Evolutionary conservation across 1,284 basidiomycete species (phyloP).

Genomic region (Tylopilus sp.): DNA sequence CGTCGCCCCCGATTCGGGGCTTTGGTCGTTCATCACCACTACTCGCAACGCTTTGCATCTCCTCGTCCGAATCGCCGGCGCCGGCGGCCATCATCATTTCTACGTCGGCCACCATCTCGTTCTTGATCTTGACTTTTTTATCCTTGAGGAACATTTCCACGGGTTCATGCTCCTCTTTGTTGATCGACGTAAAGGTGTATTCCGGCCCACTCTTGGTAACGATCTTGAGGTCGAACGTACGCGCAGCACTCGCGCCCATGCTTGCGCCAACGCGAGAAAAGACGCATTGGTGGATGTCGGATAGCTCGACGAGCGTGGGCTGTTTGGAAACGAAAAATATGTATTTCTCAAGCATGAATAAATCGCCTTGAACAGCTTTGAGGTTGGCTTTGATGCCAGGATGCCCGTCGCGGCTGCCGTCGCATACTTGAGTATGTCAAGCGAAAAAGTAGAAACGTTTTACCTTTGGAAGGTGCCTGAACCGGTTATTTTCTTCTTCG

Average conservation of each 20-base stretch:
- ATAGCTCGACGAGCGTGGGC: slow-evolving; percentile 87
- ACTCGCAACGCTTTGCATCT: slow-evolving; percentile 76
- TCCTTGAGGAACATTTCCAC: slow-evolving; percentile 83
- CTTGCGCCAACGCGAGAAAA: slow-evolving; percentile 95
- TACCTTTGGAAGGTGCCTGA: slow-evolving; percentile 84
- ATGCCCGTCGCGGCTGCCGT: slow-evolving; percentile 62
- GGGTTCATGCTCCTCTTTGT: slow-evolving; percentile 90
- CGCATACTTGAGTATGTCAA: background rate
- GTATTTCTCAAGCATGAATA: slow-evolving; percentile 97
- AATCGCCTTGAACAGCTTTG: slow-evolving; percentile 94
- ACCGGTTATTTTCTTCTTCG: slow-evolving; percentile 86
- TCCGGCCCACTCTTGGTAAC: slow-evolving; percentile 79
- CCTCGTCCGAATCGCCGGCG: slow-evolving; percentile 75
- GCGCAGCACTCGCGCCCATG: slow-evolving; percentile 74
- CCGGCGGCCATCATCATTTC: slow-evolving; percentile 67
- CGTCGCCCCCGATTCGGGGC: slow-evolving; percentile 49
- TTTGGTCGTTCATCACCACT: slow-evolving; percentile 61
- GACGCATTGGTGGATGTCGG: slow-evolving; percentile 86
- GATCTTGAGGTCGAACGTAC: slow-evolving; percentile 94
- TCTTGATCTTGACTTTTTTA: slow-evolving; percentile 93
- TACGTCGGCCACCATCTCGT: slow-evolving; percentile 89
- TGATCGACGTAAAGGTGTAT: slow-evolving; percentile 88
- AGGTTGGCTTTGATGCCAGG: slow-evolving; percentile 93
- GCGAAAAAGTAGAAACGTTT: background rate
- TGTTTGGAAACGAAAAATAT: slow-evolving; percentile 98